Percentiles rank a stretch among this genome's conserved stretches.
These are phyloP conservation scores for Blepharisma japonicum DNA, from an alignment of 73 alveolate species.

Conservation along the genomic window DNA sequence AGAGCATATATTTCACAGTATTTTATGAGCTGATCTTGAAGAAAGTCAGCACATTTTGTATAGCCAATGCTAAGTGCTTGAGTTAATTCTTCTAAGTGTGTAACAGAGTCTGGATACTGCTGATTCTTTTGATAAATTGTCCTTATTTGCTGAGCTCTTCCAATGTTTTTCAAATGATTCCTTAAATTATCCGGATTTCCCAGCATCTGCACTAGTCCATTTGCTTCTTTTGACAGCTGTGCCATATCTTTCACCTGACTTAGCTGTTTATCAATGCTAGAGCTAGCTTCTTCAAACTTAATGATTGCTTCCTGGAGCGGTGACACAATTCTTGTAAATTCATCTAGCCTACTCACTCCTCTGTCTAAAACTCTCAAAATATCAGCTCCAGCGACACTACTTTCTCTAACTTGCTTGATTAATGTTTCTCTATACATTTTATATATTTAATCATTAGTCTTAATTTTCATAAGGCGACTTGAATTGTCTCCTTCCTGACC, in stretches of 20 bases:
- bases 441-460: too few relatives aligned
- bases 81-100: neutral
- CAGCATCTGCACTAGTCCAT: neutral
- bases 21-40: constrained; percentile 2
- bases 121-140: neutral
- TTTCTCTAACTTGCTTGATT: neutral
- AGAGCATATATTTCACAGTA: constrained; percentile 2
- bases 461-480: too few relatives aligned
- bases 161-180: constrained; percentile 11
- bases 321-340: neutral
- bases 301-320: constrained; percentile 7
- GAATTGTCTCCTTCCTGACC: too few relatives aligned
- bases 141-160: neutral
- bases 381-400: neutral
- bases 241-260: constrained; percentile 17
- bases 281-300: neutral
- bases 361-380: neutral
- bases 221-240: neutral
- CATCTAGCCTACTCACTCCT: constrained; percentile 6
- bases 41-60: neutral
- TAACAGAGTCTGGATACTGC: neutral
- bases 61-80: neutral
- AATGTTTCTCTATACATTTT: neutral
- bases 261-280: neutral
- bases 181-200: neutral